These are phyloP conservation scores for Entomophthora muscae DNA, from an alignment of 371 early-diverging fungal species.

Conservation along the genomic window DNA sequence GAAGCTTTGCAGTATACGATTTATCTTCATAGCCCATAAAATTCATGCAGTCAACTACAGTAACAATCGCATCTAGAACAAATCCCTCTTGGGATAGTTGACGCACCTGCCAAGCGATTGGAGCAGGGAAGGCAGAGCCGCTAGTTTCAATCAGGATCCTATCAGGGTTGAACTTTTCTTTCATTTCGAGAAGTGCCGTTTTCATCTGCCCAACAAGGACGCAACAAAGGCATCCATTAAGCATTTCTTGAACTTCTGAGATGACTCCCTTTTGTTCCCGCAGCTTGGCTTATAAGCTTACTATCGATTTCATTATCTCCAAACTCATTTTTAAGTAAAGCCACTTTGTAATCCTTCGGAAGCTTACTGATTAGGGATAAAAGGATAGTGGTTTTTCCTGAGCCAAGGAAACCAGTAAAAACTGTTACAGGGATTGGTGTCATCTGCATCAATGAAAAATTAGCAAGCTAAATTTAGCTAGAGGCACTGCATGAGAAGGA, in stretches of 20 bases:
- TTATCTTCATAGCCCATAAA: constrained; percentile 90
- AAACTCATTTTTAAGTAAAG: constrained; percentile 88
- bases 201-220: constrained; percentile 95
- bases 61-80: constrained; percentile 77
- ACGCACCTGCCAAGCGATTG: constrained; percentile 91
- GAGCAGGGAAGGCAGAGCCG: constrained; percentile 88
- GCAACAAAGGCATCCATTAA: constrained; percentile 93
- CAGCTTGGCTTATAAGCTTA: constrained; percentile 14
- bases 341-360: constrained; percentile 52
- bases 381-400: constrained; percentile 69
- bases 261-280: constrained; percentile 37
- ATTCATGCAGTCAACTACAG: constrained; percentile 88
- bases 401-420: constrained; percentile 86
- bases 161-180: constrained; percentile 69
- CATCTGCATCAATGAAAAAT: too few species aligned
- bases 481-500: too few species aligned
- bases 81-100: constrained; percentile 60
- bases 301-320: constrained; percentile 64
- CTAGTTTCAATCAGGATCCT: constrained; percentile 87
- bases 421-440: constrained; percentile 35
- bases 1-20: constrained; percentile 80
- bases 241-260: constrained; percentile 80
- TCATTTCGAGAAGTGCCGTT: constrained; percentile 71
- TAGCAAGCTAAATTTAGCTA: too few species aligned
- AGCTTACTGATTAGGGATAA: constrained; percentile 60